phyloP scores from a whole-genome alignment of 257 asterid genomes.

The Capsicum chinense region DNA sequence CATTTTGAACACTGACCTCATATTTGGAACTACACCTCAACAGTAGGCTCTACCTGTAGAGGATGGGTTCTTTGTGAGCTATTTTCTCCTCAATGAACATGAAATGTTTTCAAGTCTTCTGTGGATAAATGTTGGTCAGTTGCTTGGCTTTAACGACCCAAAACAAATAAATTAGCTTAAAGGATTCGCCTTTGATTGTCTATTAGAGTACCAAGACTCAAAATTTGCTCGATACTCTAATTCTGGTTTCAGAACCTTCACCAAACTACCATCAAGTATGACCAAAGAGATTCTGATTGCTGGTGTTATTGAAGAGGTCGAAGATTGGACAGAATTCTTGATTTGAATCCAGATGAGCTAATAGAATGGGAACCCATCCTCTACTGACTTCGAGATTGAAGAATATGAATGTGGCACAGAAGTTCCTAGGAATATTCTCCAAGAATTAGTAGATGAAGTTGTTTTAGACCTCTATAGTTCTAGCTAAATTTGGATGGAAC shows the following conservation, averaged over 20 bases:
- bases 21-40: constrained; percentile 44
- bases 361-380: constrained; percentile 50
- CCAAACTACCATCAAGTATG: constrained; percentile 56
- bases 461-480: constrained; percentile 54
- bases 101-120: constrained; percentile 70
- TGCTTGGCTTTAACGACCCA: constrained; percentile 53
- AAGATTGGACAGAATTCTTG: constrained; percentile 65
- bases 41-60: constrained; percentile 39
- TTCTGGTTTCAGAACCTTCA: constrained; percentile 47
- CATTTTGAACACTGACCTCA: constrained; percentile 69
- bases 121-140: constrained; percentile 61
- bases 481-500: constrained; percentile 8
- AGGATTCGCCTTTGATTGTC: constrained; percentile 65
- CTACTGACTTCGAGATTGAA: constrained; percentile 59
- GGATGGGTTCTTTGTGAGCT: constrained; percentile 55
- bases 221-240: constrained; percentile 51
- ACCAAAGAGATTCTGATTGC: constrained; percentile 53
- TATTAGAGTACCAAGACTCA: constrained; percentile 60
- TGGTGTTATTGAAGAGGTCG: constrained; percentile 61
- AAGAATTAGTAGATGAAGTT: constrained; percentile 72
- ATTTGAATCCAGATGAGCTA: constrained; percentile 39
- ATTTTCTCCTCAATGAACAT: constrained; percentile 63
- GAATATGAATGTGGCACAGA: constrained; percentile 62
- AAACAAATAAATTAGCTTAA: constrained; percentile 50
- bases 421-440: constrained; percentile 56